Evolutionary conservation across 202 grass and related monocot species (phyloP), one percentile per base, ranked within the genome.

Genomic region (Digitaria exilis): DNA sequence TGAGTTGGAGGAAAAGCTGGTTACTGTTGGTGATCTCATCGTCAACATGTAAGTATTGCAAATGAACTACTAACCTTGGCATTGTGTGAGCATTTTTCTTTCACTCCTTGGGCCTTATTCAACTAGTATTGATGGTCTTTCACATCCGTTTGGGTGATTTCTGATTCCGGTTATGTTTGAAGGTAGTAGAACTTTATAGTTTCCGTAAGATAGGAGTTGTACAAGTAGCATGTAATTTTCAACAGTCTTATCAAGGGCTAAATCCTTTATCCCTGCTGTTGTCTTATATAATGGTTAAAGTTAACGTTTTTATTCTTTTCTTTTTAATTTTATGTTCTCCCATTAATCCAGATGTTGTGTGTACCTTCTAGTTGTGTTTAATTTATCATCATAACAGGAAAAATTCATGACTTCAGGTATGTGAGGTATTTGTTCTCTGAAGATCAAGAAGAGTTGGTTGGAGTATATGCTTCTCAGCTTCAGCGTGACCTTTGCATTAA

Each of bases 381-480:
- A 34, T 84, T 82, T 55, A 77, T 77, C 19, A 42, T 65, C 13
- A 3, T 56, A 77, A 78, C 19, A 67, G 71, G 19, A 64, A 61
- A 62, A 75, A 75, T 31, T 45, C 52, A 67, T 81, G 24, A 78
- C 73, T 95, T 73, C 93, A 98, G 96, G 96, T 96, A 98, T 37
- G 91, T 84, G 69, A 98, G 90, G 78, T 91, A 83, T 88, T 89
- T 98, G 65, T 98, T 98, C 84, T 98, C 91, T 42, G 89, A 95
- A 78, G 89, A 95, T 78, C 93, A 95, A 24, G 96, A 98, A 81
- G 96, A 98, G 72, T 88, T 95, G 77, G 93, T 98, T 91, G 96
- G 96, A 77, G 78, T 95, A 66, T 98, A 98, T 67, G 91, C 93
- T 32, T 98, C 93, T 90, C 93, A 98, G 76, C 96, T 98, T 83